Percentiles rank a stretch among this genome's conserved stretches.
Evolutionary conservation across 2,329 filamentous ascomycete species (phyloP).

Genomic region (Apiospora saccharicola): DNA sequence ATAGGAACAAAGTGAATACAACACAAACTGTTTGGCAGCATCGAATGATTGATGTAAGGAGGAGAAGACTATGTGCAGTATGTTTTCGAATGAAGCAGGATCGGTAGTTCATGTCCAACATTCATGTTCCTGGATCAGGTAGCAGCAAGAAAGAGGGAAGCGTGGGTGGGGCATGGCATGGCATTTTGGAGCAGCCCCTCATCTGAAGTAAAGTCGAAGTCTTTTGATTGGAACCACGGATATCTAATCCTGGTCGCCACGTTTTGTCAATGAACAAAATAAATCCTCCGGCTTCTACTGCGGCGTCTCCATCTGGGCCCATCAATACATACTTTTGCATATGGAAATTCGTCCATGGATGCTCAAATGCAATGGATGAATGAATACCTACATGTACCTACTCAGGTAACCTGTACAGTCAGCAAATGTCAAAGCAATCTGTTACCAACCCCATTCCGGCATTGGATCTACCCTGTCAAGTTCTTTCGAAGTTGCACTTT

Average conservation of each 20-base stretch:
- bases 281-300: not conserved
- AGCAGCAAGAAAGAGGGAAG: not conserved
- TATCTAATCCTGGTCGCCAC: slow-evolving; percentile 9
- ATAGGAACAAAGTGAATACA: not conserved
- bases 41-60: not conserved
- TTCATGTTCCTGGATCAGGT: not conserved
- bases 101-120: not conserved
- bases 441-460: not conserved
- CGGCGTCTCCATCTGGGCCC: not conserved
- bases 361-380: not conserved
- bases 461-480: not conserved
- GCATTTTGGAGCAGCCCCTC: not conserved
- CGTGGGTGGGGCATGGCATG: not conserved
- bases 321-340: not conserved
- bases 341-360: not conserved
- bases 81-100: too few relatives aligned
- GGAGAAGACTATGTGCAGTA: not conserved
- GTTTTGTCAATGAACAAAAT: not conserved
- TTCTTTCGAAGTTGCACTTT: not conserved
- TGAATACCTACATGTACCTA: not conserved
- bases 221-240: not conserved
- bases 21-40: not conserved
- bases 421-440: not conserved
- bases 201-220: not conserved
- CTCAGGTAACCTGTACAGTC: not conserved